Conservation (phyloP, 1,284 basidiomycete genomes). For the Leccinum fallax region DNA sequence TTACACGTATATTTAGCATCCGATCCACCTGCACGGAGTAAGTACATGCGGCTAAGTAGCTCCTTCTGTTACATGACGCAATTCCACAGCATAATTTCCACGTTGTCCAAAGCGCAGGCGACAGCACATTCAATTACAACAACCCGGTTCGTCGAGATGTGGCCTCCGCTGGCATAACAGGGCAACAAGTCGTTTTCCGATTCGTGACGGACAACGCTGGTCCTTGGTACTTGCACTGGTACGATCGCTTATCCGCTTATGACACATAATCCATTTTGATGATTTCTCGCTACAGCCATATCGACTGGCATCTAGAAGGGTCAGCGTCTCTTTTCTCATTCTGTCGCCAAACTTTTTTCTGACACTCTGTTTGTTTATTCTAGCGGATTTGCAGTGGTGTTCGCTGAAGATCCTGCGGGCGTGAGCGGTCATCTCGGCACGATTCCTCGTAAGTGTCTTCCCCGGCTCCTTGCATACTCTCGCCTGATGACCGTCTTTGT, state of each 20-base stretch:
- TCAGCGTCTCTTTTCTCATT: neutral
- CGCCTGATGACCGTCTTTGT: neutral
- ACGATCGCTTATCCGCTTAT: neutral
- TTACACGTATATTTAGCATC: constrained; percentile 31
- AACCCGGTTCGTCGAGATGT: constrained; percentile 44
- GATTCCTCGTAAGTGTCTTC: neutral
- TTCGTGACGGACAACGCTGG: constrained; percentile 42
- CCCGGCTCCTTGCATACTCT: neutral
- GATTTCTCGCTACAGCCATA: neutral
- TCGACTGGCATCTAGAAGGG: neutral
- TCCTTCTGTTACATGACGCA: constrained; percentile 8
- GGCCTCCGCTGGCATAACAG: constrained; percentile 27
- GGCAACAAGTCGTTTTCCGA: constrained; percentile 36
- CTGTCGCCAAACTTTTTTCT: neutral
- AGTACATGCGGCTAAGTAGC: neutral
- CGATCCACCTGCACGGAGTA: constrained; percentile 35
- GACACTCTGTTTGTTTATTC: neutral
- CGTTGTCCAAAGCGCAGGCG: constrained; percentile 37
- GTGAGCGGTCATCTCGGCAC: neutral
- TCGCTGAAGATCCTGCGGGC: neutral
- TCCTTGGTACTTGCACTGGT: constrained; percentile 38
- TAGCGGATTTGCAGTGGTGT: neutral
- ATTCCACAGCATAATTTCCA: constrained; percentile 35
- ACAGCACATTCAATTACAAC: constrained; percentile 38
- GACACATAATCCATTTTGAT: neutral